Conservation (phyloP, 1,139 yeast species). For the Blastobotrys malaysiensis region DNA sequence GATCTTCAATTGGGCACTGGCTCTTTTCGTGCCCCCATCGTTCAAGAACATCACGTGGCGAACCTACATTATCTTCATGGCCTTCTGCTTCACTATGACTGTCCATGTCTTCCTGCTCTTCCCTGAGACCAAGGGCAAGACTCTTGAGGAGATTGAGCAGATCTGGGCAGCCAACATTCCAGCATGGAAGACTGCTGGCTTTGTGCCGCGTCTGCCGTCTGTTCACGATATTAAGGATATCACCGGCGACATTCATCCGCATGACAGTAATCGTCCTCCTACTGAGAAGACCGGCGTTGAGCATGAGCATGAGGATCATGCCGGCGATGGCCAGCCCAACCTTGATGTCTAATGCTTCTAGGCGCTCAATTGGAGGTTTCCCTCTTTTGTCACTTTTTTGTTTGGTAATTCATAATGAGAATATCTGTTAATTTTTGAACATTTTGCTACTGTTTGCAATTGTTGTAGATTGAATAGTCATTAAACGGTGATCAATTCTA, state of each 20-base stretch:
- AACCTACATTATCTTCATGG: conserved; percentile 57
- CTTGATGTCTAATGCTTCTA: no score
- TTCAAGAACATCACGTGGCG: conserved; percentile 50
- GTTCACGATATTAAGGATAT: conserved; percentile 23
- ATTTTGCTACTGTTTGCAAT: no score
- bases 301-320: background rate
- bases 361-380: no score
- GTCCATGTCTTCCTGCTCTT: conserved; percentile 53
- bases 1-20: conserved; percentile 55
- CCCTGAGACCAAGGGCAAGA: conserved; percentile 62
- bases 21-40: conserved; percentile 50
- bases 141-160: conserved; percentile 61
- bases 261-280: background rate
- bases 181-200: conserved; percentile 49
- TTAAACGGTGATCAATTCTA: no score
- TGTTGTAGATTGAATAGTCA: no score
- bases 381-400: background rate
- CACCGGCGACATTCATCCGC: background rate
- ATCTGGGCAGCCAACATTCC: conserved; percentile 43
- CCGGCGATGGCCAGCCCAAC: no score
- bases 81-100: conserved; percentile 51
- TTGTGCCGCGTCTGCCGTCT: conserved; percentile 24
- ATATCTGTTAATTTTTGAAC: background rate
- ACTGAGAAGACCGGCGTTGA: background rate
- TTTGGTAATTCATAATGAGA: background rate